A percentile compares a stretch with the other conserved stretches of the same genome.
phyloP scores from a whole-genome alignment of 768 basidiomycete species.

The Mycena leptocephala region DNA sequence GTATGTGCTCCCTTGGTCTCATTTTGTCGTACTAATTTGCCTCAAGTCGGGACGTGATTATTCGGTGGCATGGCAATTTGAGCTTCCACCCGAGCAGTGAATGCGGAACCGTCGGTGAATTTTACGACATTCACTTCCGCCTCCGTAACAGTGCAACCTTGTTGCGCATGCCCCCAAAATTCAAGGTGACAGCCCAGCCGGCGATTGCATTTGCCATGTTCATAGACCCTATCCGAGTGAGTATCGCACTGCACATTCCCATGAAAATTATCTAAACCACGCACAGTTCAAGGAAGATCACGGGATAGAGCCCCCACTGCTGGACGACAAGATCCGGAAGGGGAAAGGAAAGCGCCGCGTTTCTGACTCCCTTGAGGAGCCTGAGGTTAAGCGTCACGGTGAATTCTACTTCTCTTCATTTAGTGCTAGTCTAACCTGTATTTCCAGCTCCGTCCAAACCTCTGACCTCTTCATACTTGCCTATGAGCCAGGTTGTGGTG shows the following conservation, averaged over 20 bases:
- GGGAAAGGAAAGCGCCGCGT: background rate
- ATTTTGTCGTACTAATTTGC: background rate
- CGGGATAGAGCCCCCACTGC: background rate
- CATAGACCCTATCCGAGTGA: background rate
- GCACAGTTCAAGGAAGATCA: background rate
- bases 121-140: background rate
- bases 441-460: background rate
- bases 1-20: background rate
- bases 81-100: background rate
- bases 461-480: background rate
- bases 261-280: background rate
- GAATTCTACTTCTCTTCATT: background rate
- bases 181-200: background rate
- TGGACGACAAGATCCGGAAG: background rate
- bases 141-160: background rate
- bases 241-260: background rate
- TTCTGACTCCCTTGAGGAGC: background rate
- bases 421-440: background rate
- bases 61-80: conserved; percentile 2
- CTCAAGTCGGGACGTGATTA: background rate
- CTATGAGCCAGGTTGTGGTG: background rate
- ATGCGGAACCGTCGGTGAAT: background rate
- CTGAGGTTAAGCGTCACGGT: background rate
- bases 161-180: background rate
- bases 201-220: background rate